Conservation (phyloP, 2,329 filamentous ascomycete species). For the Botrytis hyacinthi region DNA sequence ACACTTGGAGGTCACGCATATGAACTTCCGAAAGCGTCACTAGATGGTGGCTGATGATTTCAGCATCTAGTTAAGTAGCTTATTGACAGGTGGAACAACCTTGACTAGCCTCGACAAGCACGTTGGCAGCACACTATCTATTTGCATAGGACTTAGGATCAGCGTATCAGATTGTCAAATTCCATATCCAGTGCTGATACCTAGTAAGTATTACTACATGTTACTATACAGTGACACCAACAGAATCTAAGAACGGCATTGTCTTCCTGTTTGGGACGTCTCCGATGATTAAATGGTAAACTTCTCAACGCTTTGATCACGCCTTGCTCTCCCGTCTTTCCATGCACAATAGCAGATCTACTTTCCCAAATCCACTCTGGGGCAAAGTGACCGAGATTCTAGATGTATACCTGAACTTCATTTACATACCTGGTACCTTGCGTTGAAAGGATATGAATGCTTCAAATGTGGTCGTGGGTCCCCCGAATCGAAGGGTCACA, state of each 20-base stretch:
- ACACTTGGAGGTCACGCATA: background rate
- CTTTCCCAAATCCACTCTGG: constrained; percentile 1
- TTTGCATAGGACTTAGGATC: background rate
- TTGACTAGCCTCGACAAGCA: background rate
- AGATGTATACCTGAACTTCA: constrained; percentile 1
- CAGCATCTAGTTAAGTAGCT: background rate
- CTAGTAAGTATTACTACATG: background rate
- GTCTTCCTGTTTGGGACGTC: background rate
- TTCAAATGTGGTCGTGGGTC: constrained; percentile 7
- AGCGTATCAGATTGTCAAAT: constrained; percentile 1
- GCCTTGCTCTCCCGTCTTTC: constrained; percentile 10
- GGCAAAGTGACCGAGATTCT: constrained; percentile 1
- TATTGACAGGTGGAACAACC: background rate
- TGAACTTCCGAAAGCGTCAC: background rate
- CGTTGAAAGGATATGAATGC: background rate
- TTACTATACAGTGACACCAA: background rate
- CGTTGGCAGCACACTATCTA: background rate
- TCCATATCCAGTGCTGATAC: background rate
- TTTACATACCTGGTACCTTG: constrained; percentile 11
- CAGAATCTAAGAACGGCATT: background rate
- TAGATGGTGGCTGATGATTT: background rate
- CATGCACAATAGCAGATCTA: constrained; percentile 7
- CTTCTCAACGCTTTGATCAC: background rate
- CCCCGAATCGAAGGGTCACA: background rate
- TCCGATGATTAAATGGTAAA: background rate